phyloP scores from a whole-genome alignment of 176 grass and related monocot species.

The Musa troglodytarum region DNA sequence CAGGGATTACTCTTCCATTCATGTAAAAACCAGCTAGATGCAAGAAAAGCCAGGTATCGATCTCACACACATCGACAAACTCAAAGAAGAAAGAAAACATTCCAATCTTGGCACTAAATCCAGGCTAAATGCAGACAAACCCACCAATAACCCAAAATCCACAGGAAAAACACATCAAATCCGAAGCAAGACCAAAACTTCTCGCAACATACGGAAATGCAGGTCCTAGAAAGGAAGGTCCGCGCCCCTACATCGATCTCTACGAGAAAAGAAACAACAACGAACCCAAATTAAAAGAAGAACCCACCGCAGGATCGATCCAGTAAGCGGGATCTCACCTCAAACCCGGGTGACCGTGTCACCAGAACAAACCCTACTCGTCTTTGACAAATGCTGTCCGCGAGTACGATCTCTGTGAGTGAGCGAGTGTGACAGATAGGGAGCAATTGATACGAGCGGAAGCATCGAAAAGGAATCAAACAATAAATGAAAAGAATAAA shows the following conservation, averaged over 20 bases:
- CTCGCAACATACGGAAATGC: neutral
- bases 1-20: neutral
- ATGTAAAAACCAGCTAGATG: neutral
- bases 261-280: neutral
- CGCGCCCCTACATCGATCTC: neutral
- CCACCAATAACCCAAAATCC: neutral
- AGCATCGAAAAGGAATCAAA: neutral
- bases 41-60: neutral
- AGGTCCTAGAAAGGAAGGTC: neutral
- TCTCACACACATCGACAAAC: neutral
- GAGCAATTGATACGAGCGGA: neutral
- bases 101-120: neutral
- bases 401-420: neutral
- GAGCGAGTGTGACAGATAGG: neutral
- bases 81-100: neutral
- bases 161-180: neutral
- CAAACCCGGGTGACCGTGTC: neutral
- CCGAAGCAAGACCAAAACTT: neutral
- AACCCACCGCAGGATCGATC: neutral
- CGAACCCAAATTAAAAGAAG: neutral
- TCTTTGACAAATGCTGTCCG: neutral
- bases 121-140: neutral
- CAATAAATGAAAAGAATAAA: neutral
- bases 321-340: conserved; percentile 3
- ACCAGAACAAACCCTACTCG: neutral